Base-by-base conservation (phyloP, 2,329 filamentous ascomycete species). In the Calonectria pauciramosa region DNA sequence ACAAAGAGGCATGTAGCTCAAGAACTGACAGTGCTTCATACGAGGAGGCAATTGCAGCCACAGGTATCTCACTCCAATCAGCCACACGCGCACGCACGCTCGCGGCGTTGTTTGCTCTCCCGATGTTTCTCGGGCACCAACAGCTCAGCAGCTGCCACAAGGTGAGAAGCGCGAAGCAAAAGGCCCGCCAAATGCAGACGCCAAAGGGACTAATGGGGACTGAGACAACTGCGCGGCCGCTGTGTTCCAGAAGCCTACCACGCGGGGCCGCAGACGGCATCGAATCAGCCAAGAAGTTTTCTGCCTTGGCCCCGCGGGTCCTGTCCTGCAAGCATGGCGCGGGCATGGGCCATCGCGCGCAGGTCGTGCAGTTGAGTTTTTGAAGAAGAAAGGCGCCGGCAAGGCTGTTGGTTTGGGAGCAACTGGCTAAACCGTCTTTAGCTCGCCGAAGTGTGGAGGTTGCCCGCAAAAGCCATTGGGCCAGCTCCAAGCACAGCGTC, bases 241-340 rank as follows among this genome's bases (percentile, higher is more conserved):
- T 16, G 38, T 64, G 56, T 66, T 73, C 66, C 66, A 69, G 59
- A 73, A 69, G 63, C 56, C 56, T 65, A 26, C 59, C 54, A 41
- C 28, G 26, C 28, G 34, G 36, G 13, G 49, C 18, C 28, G 36
- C 60, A 32, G 51, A 28, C n/a, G 34, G 13, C n/a, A 26, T 41
- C 16, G 16, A 66, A 49, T 51, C 26, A 36, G 63, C 63, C 63
- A 34, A 66, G 63, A 20, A 26, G 34, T 30, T 28, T 63, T 63
- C 56, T 63, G 56, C 56, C 56, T 63, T 63, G 56, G 34, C 56
- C 56, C 56, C 36, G 56, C 56, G 16, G 34, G 56, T 41, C 56
- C 16, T 38, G 36, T 30, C 34, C 56, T 63, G 56, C 56, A 63
- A 63, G 56, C n/a, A 63, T 63, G 56, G 28, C 36, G 51, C 38